These are phyloP conservation scores for Lipomyces oligophaga DNA, from an alignment of 805 yeast species.

Conservation along the genomic window DNA sequence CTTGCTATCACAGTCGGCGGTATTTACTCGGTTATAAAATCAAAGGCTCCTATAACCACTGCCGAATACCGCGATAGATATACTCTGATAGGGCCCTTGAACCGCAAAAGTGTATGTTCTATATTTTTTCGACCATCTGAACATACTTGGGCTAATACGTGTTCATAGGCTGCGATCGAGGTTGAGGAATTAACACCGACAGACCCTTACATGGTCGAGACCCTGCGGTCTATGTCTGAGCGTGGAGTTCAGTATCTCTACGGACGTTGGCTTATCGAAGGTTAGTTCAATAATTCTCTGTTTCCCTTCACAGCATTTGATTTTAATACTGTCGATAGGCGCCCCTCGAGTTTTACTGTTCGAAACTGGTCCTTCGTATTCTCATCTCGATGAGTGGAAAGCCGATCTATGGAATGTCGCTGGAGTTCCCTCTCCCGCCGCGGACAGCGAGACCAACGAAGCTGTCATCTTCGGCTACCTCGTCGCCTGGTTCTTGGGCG, in stretches of 20 bases:
- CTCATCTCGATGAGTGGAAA: conserved; percentile 85
- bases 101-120: conserved; percentile 44
- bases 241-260: conserved; percentile 81
- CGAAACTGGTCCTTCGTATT: conserved; percentile 71
- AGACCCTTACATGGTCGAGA: conserved; percentile 49
- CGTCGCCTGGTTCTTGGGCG: conserved; percentile 97
- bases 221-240: conserved; percentile 72
- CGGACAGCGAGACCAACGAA: conserved; percentile 83
- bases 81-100: conserved; percentile 80
- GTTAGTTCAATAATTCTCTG: conserved; percentile 1
- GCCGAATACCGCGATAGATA: conserved; percentile 88
- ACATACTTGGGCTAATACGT: neutral
- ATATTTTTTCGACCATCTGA: conserved; percentile 32
- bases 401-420: conserved; percentile 85
- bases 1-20: conserved; percentile 97
- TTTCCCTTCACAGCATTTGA: neutral
- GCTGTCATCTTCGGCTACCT: conserved; percentile 89
- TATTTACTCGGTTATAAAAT: conserved; percentile 90
- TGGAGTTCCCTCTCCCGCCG: conserved; percentile 90
- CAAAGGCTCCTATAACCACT: conserved; percentile 94
- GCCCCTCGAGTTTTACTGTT: conserved; percentile 91
- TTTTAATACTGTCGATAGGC: conserved; percentile 42
- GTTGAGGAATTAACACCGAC: conserved; percentile 63
- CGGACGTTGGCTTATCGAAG: conserved; percentile 93
- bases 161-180: conserved; percentile 59